Evolutionary conservation across 1,139 yeast species (phyloP).

Genomic region (Debaryomyces subglobosus): DNA sequence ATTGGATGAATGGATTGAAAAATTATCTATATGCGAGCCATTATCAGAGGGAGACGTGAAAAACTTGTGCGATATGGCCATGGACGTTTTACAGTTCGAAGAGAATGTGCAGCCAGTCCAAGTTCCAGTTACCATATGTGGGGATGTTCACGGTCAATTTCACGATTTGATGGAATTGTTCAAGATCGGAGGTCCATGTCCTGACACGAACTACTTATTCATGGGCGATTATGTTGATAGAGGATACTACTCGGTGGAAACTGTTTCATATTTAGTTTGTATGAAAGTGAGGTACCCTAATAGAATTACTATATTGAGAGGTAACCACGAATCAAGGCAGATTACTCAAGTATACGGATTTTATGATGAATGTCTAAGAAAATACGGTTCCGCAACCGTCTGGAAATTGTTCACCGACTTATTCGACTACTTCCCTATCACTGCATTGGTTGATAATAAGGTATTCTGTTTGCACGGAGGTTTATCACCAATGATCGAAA

Average conservation of each 20-base stretch:
- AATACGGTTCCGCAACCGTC: conserved; percentile 93
- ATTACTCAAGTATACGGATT: conserved; percentile 98
- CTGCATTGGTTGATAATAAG: conserved; percentile 88
- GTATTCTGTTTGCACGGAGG: conserved; percentile 98
- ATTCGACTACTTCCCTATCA: conserved; percentile 91
- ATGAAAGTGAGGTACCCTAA: conserved; percentile 92
- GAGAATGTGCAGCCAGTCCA: conserved; percentile 93
- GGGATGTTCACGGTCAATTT: conserved; percentile 98
- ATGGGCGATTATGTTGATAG: conserved; percentile 97
- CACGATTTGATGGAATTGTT: conserved; percentile 92
- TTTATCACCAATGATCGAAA: conserved; percentile 87
- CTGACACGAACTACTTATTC: conserved; percentile 75
- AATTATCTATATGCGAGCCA: conserved; percentile 77
- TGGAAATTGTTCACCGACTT: conserved; percentile 79
- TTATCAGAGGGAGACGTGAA: conserved; percentile 82
- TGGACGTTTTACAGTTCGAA: conserved; percentile 87
- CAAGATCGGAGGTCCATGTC: conserved; percentile 92
- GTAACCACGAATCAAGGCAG: conserved; percentile 96
- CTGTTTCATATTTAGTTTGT: conserved; percentile 89
- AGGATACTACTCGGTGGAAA: conserved; percentile 91
- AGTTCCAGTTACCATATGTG: conserved; percentile 95
- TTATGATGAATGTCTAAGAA: conserved; percentile 94
- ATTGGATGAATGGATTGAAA: conserved; percentile 88
- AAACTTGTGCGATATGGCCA: conserved; percentile 84
- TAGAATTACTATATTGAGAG: conserved; percentile 89